Evolutionary conservation across 345 rosid species (phyloP).

Genomic region (Balakata baccata): DNA sequence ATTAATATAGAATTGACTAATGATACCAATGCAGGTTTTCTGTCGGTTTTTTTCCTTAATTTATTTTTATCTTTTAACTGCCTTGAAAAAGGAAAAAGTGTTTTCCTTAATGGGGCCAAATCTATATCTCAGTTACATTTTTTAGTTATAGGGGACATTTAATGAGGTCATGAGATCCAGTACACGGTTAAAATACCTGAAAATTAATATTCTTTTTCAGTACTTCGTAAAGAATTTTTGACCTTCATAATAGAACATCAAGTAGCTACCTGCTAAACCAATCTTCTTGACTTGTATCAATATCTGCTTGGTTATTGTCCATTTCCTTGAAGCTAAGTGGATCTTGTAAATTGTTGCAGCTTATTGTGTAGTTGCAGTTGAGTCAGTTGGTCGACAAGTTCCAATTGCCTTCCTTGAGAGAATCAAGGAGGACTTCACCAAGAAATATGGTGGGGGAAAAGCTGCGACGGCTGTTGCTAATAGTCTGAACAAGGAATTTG

Average conservation of each 20-base stretch:
- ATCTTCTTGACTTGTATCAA: background rate
- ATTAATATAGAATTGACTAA: background rate
- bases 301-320: background rate
- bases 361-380: constrained; percentile 32
- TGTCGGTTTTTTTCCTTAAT: background rate
- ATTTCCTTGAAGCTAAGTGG: constrained; percentile 4
- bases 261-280: background rate
- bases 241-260: background rate
- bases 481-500: constrained; percentile 29
- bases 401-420: constrained; percentile 34
- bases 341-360: constrained; percentile 18
- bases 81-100: background rate
- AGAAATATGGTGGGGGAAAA: constrained; percentile 31
- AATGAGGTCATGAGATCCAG: background rate
- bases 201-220: background rate
- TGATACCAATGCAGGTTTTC: background rate
- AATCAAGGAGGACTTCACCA: constrained; percentile 29
- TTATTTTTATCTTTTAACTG: background rate
- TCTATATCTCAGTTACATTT: background rate
- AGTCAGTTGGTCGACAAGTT: constrained; percentile 30
- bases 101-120: background rate
- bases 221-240: background rate
- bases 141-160: background rate
- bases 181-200: background rate
- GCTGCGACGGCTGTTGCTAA: constrained; percentile 28